Evolutionary conservation across 495 filamentous ascomycete species (phyloP), one percentile per base, ranked within the genome.

Genomic region (Aspergillus indologenus): DNA sequence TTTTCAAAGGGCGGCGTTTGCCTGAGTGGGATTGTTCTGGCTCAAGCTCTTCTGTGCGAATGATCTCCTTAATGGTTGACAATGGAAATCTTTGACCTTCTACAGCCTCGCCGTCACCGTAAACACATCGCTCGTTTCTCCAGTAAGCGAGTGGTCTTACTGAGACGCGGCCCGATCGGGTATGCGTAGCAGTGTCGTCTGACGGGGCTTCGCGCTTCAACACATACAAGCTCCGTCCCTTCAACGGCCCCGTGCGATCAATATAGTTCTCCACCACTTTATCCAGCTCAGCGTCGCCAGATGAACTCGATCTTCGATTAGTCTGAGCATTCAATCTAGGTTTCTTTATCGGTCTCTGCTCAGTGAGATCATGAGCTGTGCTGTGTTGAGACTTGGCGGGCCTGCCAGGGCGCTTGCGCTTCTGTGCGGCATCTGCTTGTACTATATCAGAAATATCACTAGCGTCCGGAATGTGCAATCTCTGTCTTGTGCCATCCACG

Each of bases 121-220:
- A 91, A 2, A 91, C 80, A 54, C 87, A 80, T 22, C 83, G 83
- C 66, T 98, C 94, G 56, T 90, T 90, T 54, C 84, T 85, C 94
- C 94, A 98, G 68, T 79, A 93, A 42, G 87, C 84, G n/a, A 97
- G 71, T 7, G 94, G 94, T 59, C 87, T 84, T 56, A 92, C 81
- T 15, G 79, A 79, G 5, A 77, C 72, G 47, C 87, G 75, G 11
- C 82, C 84, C 22, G 78, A 84, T 47, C 84, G 81, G 24, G 81
- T 81, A 45, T 78, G 74, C 2, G 75, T 77, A 6, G 79, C 68
- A 48, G 71, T 76, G 26, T 70, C 66, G 56, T 84, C 74, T 15
- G 71, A 68, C 21, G 84, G 88, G 0, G 80, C 84, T 64, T 90
- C 87, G 52, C 85, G 83, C 48, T 90, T 89, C 53, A 88, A 75